Evolutionary conservation across 495 filamentous ascomycete genomes (phyloP), one percentile per base, ranked within the genome.

Genomic region (Niebla homalea): DNA sequence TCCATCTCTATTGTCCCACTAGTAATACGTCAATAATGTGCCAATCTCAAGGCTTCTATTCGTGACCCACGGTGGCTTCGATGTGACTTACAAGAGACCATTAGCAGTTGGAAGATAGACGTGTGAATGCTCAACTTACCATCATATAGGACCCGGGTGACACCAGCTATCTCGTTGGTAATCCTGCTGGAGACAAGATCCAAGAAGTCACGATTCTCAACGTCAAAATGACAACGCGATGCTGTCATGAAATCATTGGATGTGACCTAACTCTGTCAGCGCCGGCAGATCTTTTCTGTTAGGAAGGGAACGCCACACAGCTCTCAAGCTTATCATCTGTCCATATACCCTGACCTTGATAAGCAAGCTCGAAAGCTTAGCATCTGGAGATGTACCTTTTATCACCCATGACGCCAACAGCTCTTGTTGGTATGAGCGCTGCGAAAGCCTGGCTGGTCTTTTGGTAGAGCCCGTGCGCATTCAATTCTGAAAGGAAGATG

Each of bases 391-490:
- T 15, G 85, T 77, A 48, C 6, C 85, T 70, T 65, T 82, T 76
- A 58, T 90, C 85, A 14, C 87, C 86, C 72, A 80, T 79, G 5
- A 88, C 85, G 47, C 86, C 83, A 2, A 94, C 88, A 16, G 83
- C 84, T 56, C 71, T 76, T 29, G 71, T 73, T 3, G 81, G 80
- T 38, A 86, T 69, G 22, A 97, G 67, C 15, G 78, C 92, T 18
- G 86, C 92, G 56, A 80, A 95, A 4, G 90, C 90, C 63, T 94
- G 87, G 47, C 70, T 76, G 46, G 89, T 87, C 58, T 89, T 61
- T 41, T 85, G 67, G 61, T 98, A 98, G 2, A 96, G 61, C 18
- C 87, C 92, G 2, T 87, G 89, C 26, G 79, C 81, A 43, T 68
- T 72, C 66, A 98, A 94, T 77, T 84, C 85, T 48, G 76, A 72